Percentiles rank a stretch among this genome's conserved stretches.
Evolutionary conservation across 106 monocot genomes (phyloP).

Genomic region (Platanthera guangdongensis): DNA sequence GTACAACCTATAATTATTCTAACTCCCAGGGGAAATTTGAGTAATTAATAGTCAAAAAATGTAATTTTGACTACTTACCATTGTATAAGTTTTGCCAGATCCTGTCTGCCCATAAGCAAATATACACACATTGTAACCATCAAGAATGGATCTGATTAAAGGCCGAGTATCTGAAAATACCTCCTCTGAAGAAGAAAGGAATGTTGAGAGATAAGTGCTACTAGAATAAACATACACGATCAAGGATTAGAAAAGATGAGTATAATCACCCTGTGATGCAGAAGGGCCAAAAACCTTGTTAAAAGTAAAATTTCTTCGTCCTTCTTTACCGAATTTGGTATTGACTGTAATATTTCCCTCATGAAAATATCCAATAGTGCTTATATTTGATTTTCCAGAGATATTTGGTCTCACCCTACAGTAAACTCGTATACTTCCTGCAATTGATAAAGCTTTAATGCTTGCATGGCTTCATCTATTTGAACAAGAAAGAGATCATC

Average conservation of each 20-base stretch:
- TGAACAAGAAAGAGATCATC: background rate
- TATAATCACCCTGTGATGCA: constrained; percentile 64
- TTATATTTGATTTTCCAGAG: constrained; percentile 51
- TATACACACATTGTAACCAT: constrained; percentile 99
- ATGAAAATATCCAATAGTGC: constrained; percentile 61
- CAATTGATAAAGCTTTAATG: background rate
- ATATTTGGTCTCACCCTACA: constrained; percentile 89
- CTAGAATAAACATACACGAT: background rate
- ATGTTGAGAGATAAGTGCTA: background rate
- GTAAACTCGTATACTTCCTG: constrained; percentile 92
- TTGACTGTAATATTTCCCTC: constrained; percentile 67
- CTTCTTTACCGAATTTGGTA: constrained; percentile 80
- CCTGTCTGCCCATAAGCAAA: constrained; percentile 99
- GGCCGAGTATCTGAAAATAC: constrained; percentile 86
- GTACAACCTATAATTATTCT: no score
- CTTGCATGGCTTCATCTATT: background rate
- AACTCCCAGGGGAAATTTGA: no score
- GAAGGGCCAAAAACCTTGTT: constrained; percentile 87
- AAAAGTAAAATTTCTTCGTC: constrained; percentile 56
- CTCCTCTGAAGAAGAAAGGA: constrained; percentile 54
- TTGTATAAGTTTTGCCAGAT: constrained; percentile 92
- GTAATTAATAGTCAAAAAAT: no score
- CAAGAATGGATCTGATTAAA: constrained; percentile 88
- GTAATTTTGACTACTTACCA: constrained; percentile 35
- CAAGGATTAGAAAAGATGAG: background rate